Percentiles rank a stretch among this genome's conserved stretches.
These are phyloP conservation scores for Hymenoscyphus occultus DNA, from an alignment of 2,329 filamentous ascomycete genomes.

Conservation along the genomic window DNA sequence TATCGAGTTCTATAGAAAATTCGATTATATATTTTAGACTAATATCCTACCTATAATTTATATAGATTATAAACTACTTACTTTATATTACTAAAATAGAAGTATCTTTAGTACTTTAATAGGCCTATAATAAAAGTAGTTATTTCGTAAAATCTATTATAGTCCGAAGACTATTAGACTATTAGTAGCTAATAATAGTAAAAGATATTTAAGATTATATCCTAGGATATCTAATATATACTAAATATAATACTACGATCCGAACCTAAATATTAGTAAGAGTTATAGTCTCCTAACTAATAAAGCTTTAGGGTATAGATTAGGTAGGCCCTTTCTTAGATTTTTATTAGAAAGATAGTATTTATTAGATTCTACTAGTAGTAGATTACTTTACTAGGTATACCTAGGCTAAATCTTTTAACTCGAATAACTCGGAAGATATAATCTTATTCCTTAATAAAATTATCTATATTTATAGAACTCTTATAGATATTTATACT, in stretches of 20 bases:
- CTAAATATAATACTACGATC: background rate
- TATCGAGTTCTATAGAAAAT: background rate
- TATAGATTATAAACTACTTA: background rate
- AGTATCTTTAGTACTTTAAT: background rate
- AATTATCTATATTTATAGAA: background rate
- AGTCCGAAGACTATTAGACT: background rate
- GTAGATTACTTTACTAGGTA: background rate
- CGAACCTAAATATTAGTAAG: background rate
- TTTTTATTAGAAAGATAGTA: too few species aligned
- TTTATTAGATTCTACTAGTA: background rate
- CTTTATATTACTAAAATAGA: background rate
- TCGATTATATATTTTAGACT: background rate
- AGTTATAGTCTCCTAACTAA: background rate
- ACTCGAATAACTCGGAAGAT: background rate
- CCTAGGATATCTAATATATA: background rate
- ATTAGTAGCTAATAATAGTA: too few species aligned
- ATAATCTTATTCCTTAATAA: background rate
- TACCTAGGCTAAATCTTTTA: background rate
- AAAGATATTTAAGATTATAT: too few species aligned
- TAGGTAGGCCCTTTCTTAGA: background rate
- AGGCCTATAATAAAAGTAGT: too few species aligned
- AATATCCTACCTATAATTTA: background rate
- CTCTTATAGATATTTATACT: background rate
- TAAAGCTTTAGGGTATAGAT: background rate
- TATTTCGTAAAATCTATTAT: background rate